phyloP scores from a whole-genome alignment of 768 basidiomycete species.

The Polyporus arcularius region DNA sequence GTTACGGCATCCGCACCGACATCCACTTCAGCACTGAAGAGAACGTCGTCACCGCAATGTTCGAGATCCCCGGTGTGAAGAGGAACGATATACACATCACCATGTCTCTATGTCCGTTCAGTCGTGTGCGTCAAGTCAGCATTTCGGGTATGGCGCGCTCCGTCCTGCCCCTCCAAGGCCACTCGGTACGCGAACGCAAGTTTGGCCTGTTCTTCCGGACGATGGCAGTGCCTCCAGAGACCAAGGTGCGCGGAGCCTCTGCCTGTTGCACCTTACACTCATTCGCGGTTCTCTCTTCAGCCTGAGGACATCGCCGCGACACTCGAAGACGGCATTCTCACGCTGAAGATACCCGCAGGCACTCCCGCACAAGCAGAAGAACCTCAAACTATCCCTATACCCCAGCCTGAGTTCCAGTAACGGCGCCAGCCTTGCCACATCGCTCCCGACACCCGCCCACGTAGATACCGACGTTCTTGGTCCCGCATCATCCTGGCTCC shows the following conservation, averaged over 20 bases:
- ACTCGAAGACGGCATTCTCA: conserved; percentile 64
- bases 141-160: conserved; percentile 50
- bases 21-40: conserved; percentile 55
- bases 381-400: conserved; percentile 52
- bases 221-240: conserved; percentile 55
- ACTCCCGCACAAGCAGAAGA: conserved; percentile 45
- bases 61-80: conserved; percentile 72
- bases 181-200: conserved; percentile 53
- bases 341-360: conserved; percentile 54
- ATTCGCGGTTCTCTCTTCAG: conserved; percentile 31
- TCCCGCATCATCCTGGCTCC: too few relatives aligned
- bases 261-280: conserved; percentile 16
- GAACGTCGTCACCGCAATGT: conserved; percentile 54
- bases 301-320: conserved; percentile 53
- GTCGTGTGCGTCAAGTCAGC: conserved; percentile 60
- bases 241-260: conserved; percentile 46
- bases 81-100: conserved; percentile 57
- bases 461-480: too few relatives aligned
- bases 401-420: conserved; percentile 2
- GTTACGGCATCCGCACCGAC: conserved; percentile 59
- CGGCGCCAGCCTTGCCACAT: background rate
- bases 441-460: too few relatives aligned
- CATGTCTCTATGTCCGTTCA: conserved; percentile 62
- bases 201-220: conserved; percentile 52
- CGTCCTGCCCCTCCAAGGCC: conserved; percentile 33